Evolutionary conservation across 75 land plant species (phyloP).

Genomic region (Picea sitchensis): DNA sequence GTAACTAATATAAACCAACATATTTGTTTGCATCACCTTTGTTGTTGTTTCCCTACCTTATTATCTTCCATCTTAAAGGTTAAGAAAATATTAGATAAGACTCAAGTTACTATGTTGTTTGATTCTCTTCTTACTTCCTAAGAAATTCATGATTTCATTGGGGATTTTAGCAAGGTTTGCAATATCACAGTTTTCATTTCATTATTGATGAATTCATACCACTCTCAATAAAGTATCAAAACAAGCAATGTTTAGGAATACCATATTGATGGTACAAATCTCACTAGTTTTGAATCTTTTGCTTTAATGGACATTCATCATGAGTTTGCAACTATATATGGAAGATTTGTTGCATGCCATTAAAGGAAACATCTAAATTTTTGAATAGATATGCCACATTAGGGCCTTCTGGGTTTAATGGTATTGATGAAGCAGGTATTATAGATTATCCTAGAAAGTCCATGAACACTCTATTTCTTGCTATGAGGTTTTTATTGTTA

Average conservation of each 20-base stretch:
- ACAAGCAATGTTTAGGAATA: background rate
- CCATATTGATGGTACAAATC: background rate
- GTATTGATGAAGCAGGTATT: background rate
- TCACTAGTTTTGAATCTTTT: background rate
- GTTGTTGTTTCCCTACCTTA: background rate
- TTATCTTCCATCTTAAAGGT: constrained; percentile 1
- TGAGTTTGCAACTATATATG: constrained; percentile 6
- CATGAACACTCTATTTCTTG: background rate
- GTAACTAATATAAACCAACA: background rate
- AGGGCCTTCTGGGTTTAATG: background rate
- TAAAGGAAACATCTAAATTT: background rate
- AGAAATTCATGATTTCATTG: background rate
- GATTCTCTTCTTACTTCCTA: background rate
- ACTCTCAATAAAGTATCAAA: background rate
- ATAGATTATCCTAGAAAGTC: background rate
- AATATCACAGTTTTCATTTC: background rate
- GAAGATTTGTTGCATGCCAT: constrained; percentile 5
- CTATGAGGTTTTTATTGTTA: background rate
- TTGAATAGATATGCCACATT: background rate
- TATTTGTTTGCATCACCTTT: background rate
- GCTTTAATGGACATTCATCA: constrained; percentile 1
- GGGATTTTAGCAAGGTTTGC: background rate
- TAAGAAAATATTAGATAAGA: constrained; percentile 7
- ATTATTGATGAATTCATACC: background rate
- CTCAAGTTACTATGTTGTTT: background rate